Evolutionary conservation across 2,329 filamentous ascomycete species (phyloP).

Genomic region (Trichoderma oligosporum): DNA sequence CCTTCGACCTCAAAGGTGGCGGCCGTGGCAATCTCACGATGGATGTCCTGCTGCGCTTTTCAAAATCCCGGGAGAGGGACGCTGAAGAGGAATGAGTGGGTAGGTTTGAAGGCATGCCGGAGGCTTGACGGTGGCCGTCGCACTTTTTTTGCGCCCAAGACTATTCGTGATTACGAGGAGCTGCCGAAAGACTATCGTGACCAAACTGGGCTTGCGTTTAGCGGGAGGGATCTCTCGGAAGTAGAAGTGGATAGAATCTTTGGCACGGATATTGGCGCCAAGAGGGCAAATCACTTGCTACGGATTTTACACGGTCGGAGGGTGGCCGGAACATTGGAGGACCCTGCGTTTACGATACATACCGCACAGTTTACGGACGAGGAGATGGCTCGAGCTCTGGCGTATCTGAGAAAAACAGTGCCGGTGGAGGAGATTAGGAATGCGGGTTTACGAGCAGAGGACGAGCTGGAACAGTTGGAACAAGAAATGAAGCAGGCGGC

Average conservation of each 20-base stretch:
- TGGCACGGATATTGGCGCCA: constrained; percentile 43
- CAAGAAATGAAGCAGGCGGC: constrained; percentile 30
- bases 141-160: constrained; percentile 34
- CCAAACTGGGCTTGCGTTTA: constrained; percentile 51
- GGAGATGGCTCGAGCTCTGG: constrained; percentile 47
- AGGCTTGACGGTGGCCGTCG: constrained; percentile 28
- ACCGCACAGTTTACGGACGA: constrained; percentile 42
- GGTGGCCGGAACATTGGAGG: constrained; percentile 60
- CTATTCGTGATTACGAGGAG: constrained; percentile 53
- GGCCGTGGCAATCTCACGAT: constrained; percentile 20
- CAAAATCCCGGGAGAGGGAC: not conserved
- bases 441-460: constrained; percentile 58
- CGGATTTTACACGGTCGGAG: constrained; percentile 59
- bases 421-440: constrained; percentile 59
- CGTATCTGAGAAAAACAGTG: constrained; percentile 52
- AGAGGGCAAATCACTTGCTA: constrained; percentile 51
- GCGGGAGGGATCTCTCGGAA: constrained; percentile 45
- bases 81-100: constrained; percentile 3
- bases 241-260: constrained; percentile 49
- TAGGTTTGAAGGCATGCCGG: constrained; percentile 1
- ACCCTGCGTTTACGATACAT: constrained; percentile 49
- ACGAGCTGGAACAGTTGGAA: constrained; percentile 56
- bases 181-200: constrained; percentile 57
- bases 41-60: constrained; percentile 19
- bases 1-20: constrained; percentile 18